Evolutionary conservation across 1,284 basidiomycete species (phyloP), one percentile per base, ranked within the genome.

Genomic region (Cutaneotrichosporon daszewskae): DNA sequence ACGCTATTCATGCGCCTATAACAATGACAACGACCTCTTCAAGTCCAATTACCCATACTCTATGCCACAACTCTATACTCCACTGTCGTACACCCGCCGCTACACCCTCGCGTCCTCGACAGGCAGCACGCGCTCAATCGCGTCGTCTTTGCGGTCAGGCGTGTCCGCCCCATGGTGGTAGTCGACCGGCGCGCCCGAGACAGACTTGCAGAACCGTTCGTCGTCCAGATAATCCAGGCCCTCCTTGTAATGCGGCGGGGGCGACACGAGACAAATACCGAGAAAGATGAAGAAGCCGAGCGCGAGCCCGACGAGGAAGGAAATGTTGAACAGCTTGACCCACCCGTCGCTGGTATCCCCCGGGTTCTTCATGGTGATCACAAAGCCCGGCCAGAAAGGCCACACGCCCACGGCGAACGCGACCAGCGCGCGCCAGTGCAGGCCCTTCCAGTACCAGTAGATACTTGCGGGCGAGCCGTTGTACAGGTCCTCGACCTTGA

Each of bases 401-500:
- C 48, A 47, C 25, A 47, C 38, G 16, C 51, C 49, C 12, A 52
- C 35, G 5, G 52, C n/a, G 29, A 53, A 58, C 3, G 57, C 50
- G 5, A 54, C 35, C n/a, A 56, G 35, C 0, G 59, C 54, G 29
- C 60, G 47, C 55, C 51, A 60, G 44, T 62, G 54, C 45, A 57
- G 49, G 2, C 58, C 55, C 11, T 44, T 39, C 19, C 51, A 35
- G 40, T 51, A 71, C 59, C 59, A 60, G 49, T 61, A 59, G 14
- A 56, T 55, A 6, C 54, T 51, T 9, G 20, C 19, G 13, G 43
- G 41, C 0, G 40, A 41, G 12, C 51, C 49, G 19, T 44, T 51
- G 42, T 59, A 61, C 9, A 74, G 57, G 41, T 66, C 58, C 9
- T 63, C 57, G 29, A 74, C 52, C 34, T 64, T 54, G 32, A 72